These are phyloP conservation scores for Xylariaceae sp. DNA, from an alignment of 2,329 filamentous ascomycete species.

Conservation along the genomic window DNA sequence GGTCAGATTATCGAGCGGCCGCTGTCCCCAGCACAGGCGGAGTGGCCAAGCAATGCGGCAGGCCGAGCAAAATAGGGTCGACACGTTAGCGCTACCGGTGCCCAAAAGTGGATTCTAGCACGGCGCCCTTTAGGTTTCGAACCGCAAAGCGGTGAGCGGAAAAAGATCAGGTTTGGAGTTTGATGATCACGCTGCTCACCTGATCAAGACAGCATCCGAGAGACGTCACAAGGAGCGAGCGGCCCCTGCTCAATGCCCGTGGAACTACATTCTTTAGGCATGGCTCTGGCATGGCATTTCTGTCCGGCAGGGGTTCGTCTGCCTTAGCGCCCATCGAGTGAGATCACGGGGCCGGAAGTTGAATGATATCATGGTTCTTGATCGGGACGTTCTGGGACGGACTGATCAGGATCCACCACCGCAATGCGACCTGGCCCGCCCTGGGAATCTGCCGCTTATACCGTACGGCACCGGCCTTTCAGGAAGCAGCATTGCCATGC, in stretches of 20 bases:
- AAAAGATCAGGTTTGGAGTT: slow-evolving; percentile 19
- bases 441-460: neutral
- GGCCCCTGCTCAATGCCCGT: slow-evolving; percentile 7
- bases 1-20: neutral
- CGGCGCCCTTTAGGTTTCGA: slow-evolving; percentile 19
- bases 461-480: neutral
- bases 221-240: slow-evolving; percentile 12
- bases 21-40: neutral
- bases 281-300: slow-evolving; percentile 14
- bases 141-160: slow-evolving; percentile 19
- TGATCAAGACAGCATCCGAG: slow-evolving; percentile 16
- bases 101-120: slow-evolving; percentile 11
- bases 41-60: neutral
- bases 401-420: slow-evolving; percentile 13
- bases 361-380: slow-evolving; percentile 4
- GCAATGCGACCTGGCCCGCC: slow-evolving; percentile 6
- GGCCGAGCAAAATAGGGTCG: neutral
- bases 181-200: slow-evolving; percentile 16
- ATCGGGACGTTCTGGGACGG: neutral
- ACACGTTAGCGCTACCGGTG: slow-evolving; percentile 13
- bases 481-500: no score
- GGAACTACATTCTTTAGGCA: neutral
- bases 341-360: slow-evolving; percentile 14
- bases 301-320: slow-evolving; percentile 9
- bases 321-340: neutral